Percentiles rank a stretch among this genome's conserved stretches.
phyloP scores from a whole-genome alignment of 495 filamentous ascomycete species.

The Aspergillus indologenus region DNA sequence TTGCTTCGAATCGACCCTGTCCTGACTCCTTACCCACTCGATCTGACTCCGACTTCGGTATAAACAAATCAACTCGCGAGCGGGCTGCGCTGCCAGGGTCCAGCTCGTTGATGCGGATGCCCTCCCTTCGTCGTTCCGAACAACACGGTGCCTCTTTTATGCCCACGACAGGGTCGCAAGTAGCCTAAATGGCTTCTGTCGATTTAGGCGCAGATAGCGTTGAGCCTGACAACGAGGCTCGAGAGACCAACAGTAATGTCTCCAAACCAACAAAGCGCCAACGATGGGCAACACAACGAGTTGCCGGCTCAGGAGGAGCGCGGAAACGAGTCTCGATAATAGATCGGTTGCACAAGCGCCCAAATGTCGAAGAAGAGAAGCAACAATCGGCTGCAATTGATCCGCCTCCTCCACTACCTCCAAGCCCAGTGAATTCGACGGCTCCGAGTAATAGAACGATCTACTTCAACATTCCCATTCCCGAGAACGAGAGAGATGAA shows the following conservation, averaged over 20 bases:
- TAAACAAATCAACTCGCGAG: slow-evolving; percentile 9
- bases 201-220: slow-evolving; percentile 27
- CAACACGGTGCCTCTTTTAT: slow-evolving; percentile 23
- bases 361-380: slow-evolving; percentile 59
- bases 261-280: slow-evolving; percentile 65
- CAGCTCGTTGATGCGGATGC: slow-evolving; percentile 32
- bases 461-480: slow-evolving; percentile 85
- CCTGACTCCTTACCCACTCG: not conserved
- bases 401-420: slow-evolving; percentile 35
- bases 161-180: slow-evolving; percentile 27
- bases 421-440: slow-evolving; percentile 36
- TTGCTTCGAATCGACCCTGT: not conserved
- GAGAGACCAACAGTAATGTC: slow-evolving; percentile 46
- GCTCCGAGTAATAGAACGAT: slow-evolving; percentile 48
- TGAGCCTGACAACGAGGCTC: slow-evolving; percentile 25
- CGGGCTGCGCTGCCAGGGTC: slow-evolving; percentile 26
- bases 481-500: slow-evolving; percentile 74
- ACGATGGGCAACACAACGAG: slow-evolving; percentile 91
- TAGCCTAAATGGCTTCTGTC: slow-evolving; percentile 40
- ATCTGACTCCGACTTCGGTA: not conserved
- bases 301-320: slow-evolving; percentile 66
- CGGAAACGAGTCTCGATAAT: slow-evolving; percentile 84
- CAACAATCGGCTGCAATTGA: slow-evolving; percentile 51
- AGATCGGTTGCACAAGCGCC: slow-evolving; percentile 67
- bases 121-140: slow-evolving; percentile 17